These are phyloP conservation scores for Oryza glumipatula DNA, from an alignment of 176 grass and related monocot genomes.

Conservation along the genomic window DNA sequence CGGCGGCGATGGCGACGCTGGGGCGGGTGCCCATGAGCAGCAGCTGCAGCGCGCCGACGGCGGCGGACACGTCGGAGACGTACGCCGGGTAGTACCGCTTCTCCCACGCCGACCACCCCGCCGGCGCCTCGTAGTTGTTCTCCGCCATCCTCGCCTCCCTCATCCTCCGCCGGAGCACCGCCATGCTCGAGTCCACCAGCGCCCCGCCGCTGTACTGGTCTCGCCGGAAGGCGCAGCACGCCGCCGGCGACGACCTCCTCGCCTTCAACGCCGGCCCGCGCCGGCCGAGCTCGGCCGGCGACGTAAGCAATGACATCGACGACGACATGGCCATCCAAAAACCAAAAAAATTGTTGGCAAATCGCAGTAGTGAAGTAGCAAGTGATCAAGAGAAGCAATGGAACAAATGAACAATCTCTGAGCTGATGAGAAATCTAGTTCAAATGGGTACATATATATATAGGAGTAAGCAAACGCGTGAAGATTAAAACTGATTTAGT, in stretches of 20 bases:
- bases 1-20: constrained; percentile 38
- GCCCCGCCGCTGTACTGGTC: constrained; percentile 47
- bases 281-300: not conserved
- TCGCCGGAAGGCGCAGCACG: constrained; percentile 11
- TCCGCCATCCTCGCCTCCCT: constrained; percentile 62
- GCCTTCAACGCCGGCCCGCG: not conserved
- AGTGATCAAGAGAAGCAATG: not conserved
- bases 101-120: constrained; percentile 72
- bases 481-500: not conserved
- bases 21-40: constrained; percentile 61
- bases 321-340: constrained; percentile 1
- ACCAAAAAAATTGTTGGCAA: not conserved
- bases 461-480: constrained; percentile 18
- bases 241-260: not conserved
- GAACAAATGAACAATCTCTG: not conserved
- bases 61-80: constrained; percentile 49
- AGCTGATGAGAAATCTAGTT: not conserved
- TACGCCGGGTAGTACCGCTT: constrained; percentile 71
- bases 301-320: not conserved
- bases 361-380: not conserved
- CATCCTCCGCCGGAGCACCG: constrained; percentile 66
- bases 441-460: constrained; percentile 22
- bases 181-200: constrained; percentile 70
- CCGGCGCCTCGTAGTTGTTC: constrained; percentile 61
- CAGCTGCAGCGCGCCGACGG: constrained; percentile 61